These are phyloP conservation scores for Phyllostachys edulis DNA, from an alignment of 176 grass and related monocot species.

Conservation along the genomic window DNA sequence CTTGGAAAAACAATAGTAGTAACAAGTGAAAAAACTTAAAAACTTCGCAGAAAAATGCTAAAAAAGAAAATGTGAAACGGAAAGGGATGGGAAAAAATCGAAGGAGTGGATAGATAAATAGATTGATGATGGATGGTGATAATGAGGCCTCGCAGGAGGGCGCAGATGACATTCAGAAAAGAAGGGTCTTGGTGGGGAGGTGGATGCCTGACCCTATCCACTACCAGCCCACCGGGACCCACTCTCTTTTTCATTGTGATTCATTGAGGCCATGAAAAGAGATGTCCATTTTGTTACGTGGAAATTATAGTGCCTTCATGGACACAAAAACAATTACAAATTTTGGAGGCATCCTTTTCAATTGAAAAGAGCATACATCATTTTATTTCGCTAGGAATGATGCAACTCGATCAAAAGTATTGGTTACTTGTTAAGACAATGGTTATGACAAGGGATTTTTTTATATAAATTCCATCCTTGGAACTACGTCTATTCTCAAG, in stretches of 20 bases:
- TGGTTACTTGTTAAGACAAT: not conserved
- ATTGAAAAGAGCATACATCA: not conserved
- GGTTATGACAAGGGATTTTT: not conserved
- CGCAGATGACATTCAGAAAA: conserved; percentile 21
- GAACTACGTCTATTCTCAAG: not conserved
- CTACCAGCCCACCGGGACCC: conserved; percentile 24
- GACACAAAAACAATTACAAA: not conserved
- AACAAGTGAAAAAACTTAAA: not conserved
- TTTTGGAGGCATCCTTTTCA: not conserved
- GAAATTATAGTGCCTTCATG: not conserved
- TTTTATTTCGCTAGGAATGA: not conserved
- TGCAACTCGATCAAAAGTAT: not conserved
- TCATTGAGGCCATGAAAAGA: not conserved
- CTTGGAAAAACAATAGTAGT: not conserved
- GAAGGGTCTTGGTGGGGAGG: conserved; percentile 4
- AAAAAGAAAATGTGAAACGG: not conserved
- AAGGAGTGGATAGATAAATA: conserved; percentile 23
- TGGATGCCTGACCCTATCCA: conserved; percentile 41
- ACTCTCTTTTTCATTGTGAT: conserved; percentile 29
- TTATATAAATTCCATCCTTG: not conserved
- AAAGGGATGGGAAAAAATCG: not conserved
- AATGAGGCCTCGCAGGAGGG: not conserved
- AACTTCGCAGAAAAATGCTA: not conserved
- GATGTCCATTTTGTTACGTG: not conserved
- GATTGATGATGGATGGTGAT: conserved; percentile 38